Evolutionary conservation across 73 alveolate genomes (phyloP).

Genomic region (Symbiodinium pilosum): DNA sequence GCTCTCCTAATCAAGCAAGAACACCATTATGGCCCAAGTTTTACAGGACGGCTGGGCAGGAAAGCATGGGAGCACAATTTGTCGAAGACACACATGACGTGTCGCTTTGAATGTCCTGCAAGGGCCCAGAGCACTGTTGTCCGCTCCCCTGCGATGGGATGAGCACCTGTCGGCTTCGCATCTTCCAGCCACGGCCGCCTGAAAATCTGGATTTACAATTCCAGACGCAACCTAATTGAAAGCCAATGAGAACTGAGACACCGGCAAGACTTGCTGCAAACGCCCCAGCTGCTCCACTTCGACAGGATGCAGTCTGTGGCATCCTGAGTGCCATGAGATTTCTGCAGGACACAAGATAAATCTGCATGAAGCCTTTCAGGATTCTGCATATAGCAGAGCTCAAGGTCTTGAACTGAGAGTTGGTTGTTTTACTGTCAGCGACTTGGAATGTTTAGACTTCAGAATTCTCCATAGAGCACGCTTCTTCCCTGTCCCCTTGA

Average conservation of each 20-base stretch:
- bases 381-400: too few species aligned
- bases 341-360: too few species aligned
- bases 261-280: conserved; percentile 11
- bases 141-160: not conserved
- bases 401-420: too few species aligned
- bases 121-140: not conserved
- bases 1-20: too few species aligned
- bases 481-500: too few species aligned
- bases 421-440: too few species aligned
- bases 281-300: conserved; percentile 1
- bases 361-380: too few species aligned
- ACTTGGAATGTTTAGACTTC: too few species aligned
- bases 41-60: too few species aligned
- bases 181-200: conserved; percentile 18
- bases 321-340: not conserved
- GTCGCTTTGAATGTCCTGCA: not conserved
- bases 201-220: not conserved
- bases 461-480: too few species aligned
- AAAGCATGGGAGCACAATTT: not conserved
- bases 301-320: not conserved
- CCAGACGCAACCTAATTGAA: not conserved
- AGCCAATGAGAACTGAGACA: not conserved
- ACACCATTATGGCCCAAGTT: too few species aligned
- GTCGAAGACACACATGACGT: too few species aligned
- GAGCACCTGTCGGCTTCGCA: conserved; percentile 17